Evolutionary conservation across 768 basidiomycete genomes (phyloP), one percentile per base, ranked within the genome.

Genomic region (Boletus tylopilopsis): DNA sequence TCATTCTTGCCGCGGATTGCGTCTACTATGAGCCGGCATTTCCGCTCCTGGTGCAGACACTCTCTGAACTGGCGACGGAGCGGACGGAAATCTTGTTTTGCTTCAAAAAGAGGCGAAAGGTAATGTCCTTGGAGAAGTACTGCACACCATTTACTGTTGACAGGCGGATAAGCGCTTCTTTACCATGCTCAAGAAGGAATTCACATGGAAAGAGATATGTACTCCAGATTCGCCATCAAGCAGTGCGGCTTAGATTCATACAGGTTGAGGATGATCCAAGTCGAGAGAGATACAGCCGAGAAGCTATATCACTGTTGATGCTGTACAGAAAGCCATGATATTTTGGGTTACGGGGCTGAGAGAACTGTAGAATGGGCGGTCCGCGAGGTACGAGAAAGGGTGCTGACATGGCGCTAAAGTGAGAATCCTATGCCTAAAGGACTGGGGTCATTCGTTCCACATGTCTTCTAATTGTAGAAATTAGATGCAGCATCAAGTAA

Each of bases 1-100:
- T 95, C 22, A 77, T 97, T 50, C 78, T 97, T 5, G 91, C 90
- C 2, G 94, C 94, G 1, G 94, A 97, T 62, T 97, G 94, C 58
- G 93, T 97, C 9, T 97, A 97, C 71, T 93, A 91, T 56, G 94
- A 96, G 68, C 90, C 92, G 12, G 84, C 90, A 0, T 97, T 96
- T 60, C 87, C 92, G 8, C 77, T 94, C 12, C 79, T 97, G 1
- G 87, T 94, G 2, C 68, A 84, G 55, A 94, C 93, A 0, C 73
- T 97, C 27, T 75, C 71, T 29, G 79, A 85, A 37, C 78, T 95
- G 32, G 73, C 78, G 23, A 72, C 75, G 19, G 64, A 66, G 32
- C 66, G 68, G 18, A 79, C 85, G 16, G 85, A 91, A 49, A 78
- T 94, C 34, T 66, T 95, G 30, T 93, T 97, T 69, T 94, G 91